Conservation (phyloP, 495 filamentous ascomycete species). For the Penicillium egyptiacum region DNA sequence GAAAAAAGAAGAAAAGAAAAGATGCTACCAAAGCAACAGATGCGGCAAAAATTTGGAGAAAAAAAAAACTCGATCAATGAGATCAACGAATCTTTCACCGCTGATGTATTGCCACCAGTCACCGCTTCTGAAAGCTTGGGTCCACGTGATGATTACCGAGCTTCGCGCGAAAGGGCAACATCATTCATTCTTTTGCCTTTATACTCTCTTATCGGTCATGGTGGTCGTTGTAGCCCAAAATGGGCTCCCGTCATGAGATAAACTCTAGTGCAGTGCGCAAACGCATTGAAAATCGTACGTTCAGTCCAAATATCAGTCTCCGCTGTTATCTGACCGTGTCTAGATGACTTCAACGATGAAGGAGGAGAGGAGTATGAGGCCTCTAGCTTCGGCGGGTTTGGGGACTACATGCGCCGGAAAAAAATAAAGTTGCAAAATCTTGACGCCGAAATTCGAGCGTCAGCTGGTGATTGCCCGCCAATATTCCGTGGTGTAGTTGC, state of each 20-base stretch:
- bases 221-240: conserved; percentile 42
- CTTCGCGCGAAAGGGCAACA: conserved; percentile 6
- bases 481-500: conserved; percentile 90
- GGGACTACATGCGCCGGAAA: conserved; percentile 89
- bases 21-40: conserved; percentile 25
- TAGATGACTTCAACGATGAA: conserved; percentile 65
- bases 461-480: conserved; percentile 64
- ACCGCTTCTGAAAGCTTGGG: conserved; percentile 26
- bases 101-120: conserved; percentile 18
- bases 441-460: conserved; percentile 73
- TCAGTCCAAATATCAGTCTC: not conserved
- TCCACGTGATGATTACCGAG: conserved; percentile 20
- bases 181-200: not conserved
- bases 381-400: conserved; percentile 83
- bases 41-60: conserved; percentile 12
- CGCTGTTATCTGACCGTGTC: conserved; percentile 17
- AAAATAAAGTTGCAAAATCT: conserved; percentile 95
- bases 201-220: conserved; percentile 23
- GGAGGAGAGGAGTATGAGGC: conserved; percentile 87
- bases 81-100: conserved; percentile 19
- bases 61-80: conserved; percentile 27
- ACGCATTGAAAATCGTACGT: conserved; percentile 69
- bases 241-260: conserved; percentile 77
- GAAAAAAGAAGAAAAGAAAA: conserved; percentile 23
- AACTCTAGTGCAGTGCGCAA: conserved; percentile 79